Evolutionary conservation across 768 basidiomycete species (phyloP), one percentile per base, ranked within the genome.

Genomic region (Russula dissimulans): DNA sequence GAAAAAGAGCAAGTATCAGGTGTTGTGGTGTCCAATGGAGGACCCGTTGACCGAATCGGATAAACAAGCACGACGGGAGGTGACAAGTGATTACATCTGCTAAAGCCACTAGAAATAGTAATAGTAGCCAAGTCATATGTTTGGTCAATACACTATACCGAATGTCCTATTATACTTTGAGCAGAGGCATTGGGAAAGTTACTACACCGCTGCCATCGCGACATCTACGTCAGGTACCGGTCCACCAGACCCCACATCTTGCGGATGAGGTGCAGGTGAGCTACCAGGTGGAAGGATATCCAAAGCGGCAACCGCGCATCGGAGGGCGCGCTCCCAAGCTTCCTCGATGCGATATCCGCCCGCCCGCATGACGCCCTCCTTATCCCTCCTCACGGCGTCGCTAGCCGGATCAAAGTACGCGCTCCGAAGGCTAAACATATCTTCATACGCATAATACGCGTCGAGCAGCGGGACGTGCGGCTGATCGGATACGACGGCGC

Each of bases 301-400:
- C 62, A 94, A 70, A 1, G 82, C 89, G 41, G 84, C 84, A 26
- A 93, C 85, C 5, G 89, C 86, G 64, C 71, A 82, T 59, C 86
- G 75, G 58, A 95, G 69, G 12, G 89, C 90, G 56, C 91, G 78
- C 66, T 87, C 86, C 91, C 91, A 94, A 46, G 87, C 89, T 69
- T 94, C 88, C 62, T 89, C 84, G 4, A 90, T 76, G 63, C 74
- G 77, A 69, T 91, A 95, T 9, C 92, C 92, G 9, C 91, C 92
- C 22, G 83, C 91, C 45, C 85, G 77, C 86, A 87, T 88, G 65
- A 86, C 83, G 14, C 86, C 87, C 62, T 88, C 88, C 58, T 82
- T 73, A 68, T 91, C 89, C 66, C 81, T 80, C 66, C 87, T 75
- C 18, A 91, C 86, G 14, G 86, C 85, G 58, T 89, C 88, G 65